Conservation (phyloP, 2,329 filamentous ascomycete species). For the Nannizziopsis arthrosporioides region DNA sequence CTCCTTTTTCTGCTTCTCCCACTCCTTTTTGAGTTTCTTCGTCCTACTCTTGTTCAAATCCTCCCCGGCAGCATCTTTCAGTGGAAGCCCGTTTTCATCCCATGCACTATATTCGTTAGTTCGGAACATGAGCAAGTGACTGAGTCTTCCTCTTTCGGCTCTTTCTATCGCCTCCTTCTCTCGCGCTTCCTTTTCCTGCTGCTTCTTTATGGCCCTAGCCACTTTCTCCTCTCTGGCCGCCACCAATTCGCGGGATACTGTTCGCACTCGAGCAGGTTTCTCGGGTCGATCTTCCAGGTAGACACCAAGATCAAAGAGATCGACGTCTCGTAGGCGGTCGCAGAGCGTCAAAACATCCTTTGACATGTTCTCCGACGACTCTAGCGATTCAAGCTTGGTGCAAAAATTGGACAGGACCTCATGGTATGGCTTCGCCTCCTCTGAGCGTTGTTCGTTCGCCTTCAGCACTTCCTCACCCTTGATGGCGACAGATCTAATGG, state of each 20-base stretch:
- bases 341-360: conserved; percentile 66
- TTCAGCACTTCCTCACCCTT: conserved; percentile 18
- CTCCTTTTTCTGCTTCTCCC: conserved; percentile 79
- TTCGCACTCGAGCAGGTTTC: conserved; percentile 60
- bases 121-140: conserved; percentile 47
- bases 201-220: conserved; percentile 35
- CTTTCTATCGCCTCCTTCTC: conserved; percentile 43
- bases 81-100: conserved; percentile 73
- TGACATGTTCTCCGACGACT: conserved; percentile 41
- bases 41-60: conserved; percentile 66
- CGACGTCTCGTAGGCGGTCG: conserved; percentile 66
- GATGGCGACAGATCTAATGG: conserved; percentile 30
- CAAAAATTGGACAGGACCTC: conserved; percentile 37
- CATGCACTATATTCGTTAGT: conserved; percentile 57
- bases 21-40: conserved; percentile 81
- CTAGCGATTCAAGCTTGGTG: conserved; percentile 30
- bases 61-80: conserved; percentile 61
- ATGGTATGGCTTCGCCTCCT: conserved; percentile 35
- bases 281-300: conserved; percentile 68
- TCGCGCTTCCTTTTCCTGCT: conserved; percentile 48
- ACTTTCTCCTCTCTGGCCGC: conserved; percentile 41
- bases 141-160: conserved; percentile 46
- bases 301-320: conserved; percentile 70
- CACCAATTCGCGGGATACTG: conserved; percentile 49
- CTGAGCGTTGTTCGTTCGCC: conserved; percentile 17